Evolutionary conservation across 2,329 filamentous ascomycete genomes (phyloP), one percentile per base, ranked within the genome.

Genomic region (Colletotrichum sojae): DNA sequence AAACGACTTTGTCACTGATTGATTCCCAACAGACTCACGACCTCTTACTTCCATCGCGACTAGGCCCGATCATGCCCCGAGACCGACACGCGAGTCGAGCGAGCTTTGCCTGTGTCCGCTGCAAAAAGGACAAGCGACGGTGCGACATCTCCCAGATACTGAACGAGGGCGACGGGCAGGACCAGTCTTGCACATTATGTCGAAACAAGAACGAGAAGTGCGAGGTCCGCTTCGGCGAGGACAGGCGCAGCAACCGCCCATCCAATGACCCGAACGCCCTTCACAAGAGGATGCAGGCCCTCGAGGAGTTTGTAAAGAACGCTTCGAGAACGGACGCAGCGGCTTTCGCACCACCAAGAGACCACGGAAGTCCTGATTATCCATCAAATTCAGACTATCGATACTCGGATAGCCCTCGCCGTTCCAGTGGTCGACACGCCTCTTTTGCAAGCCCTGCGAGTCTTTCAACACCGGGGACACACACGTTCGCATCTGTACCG

Each of bases 131-230:
- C 39, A 69, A 69, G 20, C 36, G 67, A 25, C 22, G 67, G 55
- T 69, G 67, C 39, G 67, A 69, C 52, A 69, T 69, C 10, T 69
- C 67, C 8, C 67, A 69, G 8, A 55, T 69, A 18, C 9, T 56
- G 5, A 46, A 36, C 20, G 18, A 58, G 16, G 55, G 49, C 5
- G 67, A 58, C 4, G 43, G 53, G 20, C 45, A 53, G 8, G 64
- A 67, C 4, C 56, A 48, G 8, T 66, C 67, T 6, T 69, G 67
- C 63, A 67, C 67, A 1, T n/a, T 56, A 6, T 69, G 67, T 46
- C 49, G 63, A 12, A 69, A 67, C 18, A 69, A 69, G 51, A 69
- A 69, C 27, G 67, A 69, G 13, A 69, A 61, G 36, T 69, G 67
- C 51, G 67, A 69, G 25, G 62, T 69, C 13, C 62, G 67, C 10